phyloP scores from a whole-genome alignment of 495 filamentous ascomycete genomes.

The Tuber borchii region DNA sequence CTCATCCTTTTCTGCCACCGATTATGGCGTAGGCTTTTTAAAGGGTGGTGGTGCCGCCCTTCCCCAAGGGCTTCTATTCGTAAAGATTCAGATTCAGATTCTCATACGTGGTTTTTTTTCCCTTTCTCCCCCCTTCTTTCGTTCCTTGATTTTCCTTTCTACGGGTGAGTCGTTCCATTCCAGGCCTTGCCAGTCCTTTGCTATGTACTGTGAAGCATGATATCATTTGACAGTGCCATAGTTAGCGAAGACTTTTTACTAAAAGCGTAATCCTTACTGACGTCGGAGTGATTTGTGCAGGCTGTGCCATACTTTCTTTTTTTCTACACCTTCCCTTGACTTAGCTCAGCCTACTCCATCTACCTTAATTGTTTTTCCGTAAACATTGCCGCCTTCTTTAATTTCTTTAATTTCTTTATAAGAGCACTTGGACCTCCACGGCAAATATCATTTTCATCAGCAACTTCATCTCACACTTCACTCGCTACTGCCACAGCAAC shows the following conservation, averaged over 20 bases:
- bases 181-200: neutral
- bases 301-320: constrained; percentile 30
- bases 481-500: neutral
- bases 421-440: neutral
- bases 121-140: constrained; percentile 7
- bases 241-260: neutral
- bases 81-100: constrained; percentile 2
- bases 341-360: neutral
- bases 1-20: neutral
- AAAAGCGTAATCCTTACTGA: constrained; percentile 30
- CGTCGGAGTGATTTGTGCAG: constrained; percentile 17
- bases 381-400: neutral
- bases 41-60: constrained; percentile 26
- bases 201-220: neutral
- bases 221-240: constrained; percentile 15
- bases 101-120: constrained; percentile 24
- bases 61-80: constrained; percentile 12
- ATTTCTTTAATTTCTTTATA: neutral
- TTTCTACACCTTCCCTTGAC: constrained; percentile 15
- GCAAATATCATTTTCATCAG: neutral
- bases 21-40: constrained; percentile 17
- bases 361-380: neutral
- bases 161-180: constrained; percentile 16
- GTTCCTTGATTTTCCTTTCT: constrained; percentile 14
- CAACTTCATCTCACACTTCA: neutral